Conservation (phyloP, 306 rosid species). For the Nissolia schottii region DNA sequence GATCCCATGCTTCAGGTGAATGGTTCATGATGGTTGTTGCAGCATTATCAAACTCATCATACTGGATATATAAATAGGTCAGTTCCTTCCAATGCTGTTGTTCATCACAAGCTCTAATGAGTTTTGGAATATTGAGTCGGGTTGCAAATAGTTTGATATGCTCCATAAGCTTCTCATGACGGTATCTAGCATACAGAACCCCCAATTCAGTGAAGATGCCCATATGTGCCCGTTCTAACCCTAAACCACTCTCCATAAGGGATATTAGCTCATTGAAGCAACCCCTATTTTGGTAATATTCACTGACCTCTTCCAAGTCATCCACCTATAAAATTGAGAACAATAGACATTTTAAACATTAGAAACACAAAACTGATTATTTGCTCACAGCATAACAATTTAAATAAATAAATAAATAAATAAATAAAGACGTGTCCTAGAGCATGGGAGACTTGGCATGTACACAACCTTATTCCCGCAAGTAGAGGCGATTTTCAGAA, state of each 20-base stretch:
- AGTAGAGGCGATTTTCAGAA: too few relatives aligned
- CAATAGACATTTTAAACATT: neutral
- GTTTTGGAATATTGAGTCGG: constrained; percentile 95
- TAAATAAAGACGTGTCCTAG: too few relatives aligned
- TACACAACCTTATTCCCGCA: too few relatives aligned
- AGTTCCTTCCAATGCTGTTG: constrained; percentile 99
- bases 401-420: too few relatives aligned
- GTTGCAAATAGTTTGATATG: constrained; percentile 93
- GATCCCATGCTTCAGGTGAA: constrained; percentile 99
- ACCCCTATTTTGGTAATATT: constrained; percentile 97
- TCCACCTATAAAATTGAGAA: constrained; percentile 65
- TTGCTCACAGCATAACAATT: neutral
- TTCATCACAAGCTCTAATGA: constrained; percentile 97
- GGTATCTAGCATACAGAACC: constrained; percentile 98
- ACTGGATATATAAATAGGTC: constrained; percentile 92
- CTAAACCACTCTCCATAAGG: constrained; percentile 99
- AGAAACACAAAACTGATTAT: neutral
- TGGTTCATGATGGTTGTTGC: constrained; percentile 99
- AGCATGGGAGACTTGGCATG: too few relatives aligned
- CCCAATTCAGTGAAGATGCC: constrained; percentile 99
- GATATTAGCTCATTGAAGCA: constrained; percentile 96
- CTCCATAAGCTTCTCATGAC: constrained; percentile 99
- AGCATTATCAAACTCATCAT: constrained; percentile 98
- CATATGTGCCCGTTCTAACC: constrained; percentile 98
- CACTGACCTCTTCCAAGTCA: constrained; percentile 99